Evolutionary conservation across 495 filamentous ascomycete species (phyloP).

Genomic region (Talaromyces stipitatus): DNA sequence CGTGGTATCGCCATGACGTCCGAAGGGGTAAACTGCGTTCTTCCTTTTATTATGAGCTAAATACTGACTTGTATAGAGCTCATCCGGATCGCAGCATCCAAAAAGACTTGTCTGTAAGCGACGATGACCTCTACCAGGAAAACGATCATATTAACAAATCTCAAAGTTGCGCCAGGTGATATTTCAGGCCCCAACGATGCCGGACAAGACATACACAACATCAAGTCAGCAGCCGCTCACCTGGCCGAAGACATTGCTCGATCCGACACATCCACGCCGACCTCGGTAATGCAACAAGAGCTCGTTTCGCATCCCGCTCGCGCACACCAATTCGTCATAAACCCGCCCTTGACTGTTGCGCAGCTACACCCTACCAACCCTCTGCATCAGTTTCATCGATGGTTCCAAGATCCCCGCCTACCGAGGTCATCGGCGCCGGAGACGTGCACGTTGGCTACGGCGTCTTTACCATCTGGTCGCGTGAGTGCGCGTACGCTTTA

Average conservation of each 20-base stretch:
- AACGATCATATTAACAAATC: background rate
- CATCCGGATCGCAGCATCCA: conserved; percentile 16
- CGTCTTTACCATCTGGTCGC: conserved; percentile 73
- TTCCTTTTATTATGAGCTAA: background rate
- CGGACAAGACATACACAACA: conserved; percentile 13
- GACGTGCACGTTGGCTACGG: conserved; percentile 79
- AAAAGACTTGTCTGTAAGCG: conserved; percentile 42
- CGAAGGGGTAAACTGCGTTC: background rate
- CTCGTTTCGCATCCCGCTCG: conserved; percentile 33
- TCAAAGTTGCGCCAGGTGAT: conserved; percentile 38
- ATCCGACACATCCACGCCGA: conserved; percentile 29
- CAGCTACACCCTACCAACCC: conserved; percentile 44
- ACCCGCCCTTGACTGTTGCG: conserved; percentile 36
- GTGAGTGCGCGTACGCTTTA: conserved; percentile 84
- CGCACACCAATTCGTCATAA: conserved; percentile 40
- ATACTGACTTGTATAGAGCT: background rate
- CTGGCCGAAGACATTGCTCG: conserved; percentile 17
- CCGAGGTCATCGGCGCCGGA: conserved; percentile 53
- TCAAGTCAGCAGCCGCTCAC: background rate
- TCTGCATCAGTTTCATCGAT: conserved; percentile 74
- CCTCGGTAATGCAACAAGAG: conserved; percentile 25
- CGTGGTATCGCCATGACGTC: background rate
- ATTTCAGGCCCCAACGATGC: conserved; percentile 12
- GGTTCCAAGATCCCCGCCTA: conserved; percentile 68
- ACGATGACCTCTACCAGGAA: background rate